Percentiles rank a stretch among this genome's conserved stretches.
Conservation (phyloP, 1,139 yeast species). For the Suhomyces wounanorum region DNA sequence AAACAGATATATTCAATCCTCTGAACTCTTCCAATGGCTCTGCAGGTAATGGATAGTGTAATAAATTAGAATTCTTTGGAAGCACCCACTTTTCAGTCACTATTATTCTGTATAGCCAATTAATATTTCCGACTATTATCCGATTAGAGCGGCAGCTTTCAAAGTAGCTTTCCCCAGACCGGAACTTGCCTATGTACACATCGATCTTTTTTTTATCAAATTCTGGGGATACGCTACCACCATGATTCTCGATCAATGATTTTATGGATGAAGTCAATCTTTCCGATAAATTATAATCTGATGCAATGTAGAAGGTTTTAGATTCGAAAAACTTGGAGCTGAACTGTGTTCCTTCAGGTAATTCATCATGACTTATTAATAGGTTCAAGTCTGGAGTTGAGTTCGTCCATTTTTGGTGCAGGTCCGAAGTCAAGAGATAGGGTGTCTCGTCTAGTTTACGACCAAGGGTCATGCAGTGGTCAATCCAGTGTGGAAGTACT, state of each 20-base stretch:
- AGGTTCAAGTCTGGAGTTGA: conserved; percentile 17
- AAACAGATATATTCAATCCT: conserved; percentile 59
- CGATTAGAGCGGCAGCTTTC: conserved; percentile 27
- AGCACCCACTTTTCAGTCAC: conserved; percentile 55
- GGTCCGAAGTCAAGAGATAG: conserved; percentile 47
- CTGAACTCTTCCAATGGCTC: conserved; percentile 54
- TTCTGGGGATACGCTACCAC: conserved; percentile 29
- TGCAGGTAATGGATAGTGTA: conserved; percentile 72
- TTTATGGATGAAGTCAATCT: conserved; percentile 28
- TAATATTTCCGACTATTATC: conserved; percentile 61
- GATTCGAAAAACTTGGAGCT: conserved; percentile 21
- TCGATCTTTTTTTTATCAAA: conserved; percentile 38
- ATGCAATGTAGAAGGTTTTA: conserved; percentile 33
- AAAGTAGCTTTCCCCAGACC: conserved; percentile 55
- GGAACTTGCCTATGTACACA: conserved; percentile 65
- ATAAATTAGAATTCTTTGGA: conserved; percentile 56
- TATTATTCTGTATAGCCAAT: conserved; percentile 74
- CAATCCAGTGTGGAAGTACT: conserved; percentile 77
- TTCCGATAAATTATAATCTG: conserved; percentile 39
- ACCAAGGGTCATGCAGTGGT: conserved; percentile 63
- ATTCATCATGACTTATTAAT: conserved; percentile 15
- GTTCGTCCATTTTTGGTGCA: conserved; percentile 12
- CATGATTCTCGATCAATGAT: conserved; percentile 32
- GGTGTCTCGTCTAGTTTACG: conserved; percentile 53
- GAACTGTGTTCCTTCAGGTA: conserved; percentile 15